Evolutionary conservation across 2,329 filamentous ascomycete species (phyloP).

Genomic region (Capronia americana): DNA sequence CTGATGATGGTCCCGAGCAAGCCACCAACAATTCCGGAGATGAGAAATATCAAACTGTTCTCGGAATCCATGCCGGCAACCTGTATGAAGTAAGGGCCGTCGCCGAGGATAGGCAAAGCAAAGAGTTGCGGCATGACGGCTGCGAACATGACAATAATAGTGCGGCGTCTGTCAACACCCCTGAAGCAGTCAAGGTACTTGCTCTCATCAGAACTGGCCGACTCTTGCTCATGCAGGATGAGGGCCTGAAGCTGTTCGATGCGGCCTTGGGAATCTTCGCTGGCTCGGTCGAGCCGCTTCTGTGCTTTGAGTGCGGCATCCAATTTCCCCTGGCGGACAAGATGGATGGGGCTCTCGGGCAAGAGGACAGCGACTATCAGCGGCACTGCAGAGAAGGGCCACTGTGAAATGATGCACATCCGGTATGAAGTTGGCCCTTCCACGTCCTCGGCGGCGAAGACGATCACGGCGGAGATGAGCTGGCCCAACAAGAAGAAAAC

Average conservation of each 20-base stretch:
- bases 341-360: constrained; percentile 59
- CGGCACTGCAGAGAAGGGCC: constrained; percentile 53
- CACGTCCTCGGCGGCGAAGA: constrained; percentile 43
- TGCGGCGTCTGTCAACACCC: constrained; percentile 42
- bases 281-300: constrained; percentile 55
- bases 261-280: constrained; percentile 45
- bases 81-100: constrained; percentile 51
- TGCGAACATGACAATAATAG: constrained; percentile 48
- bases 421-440: constrained; percentile 39
- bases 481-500: constrained; percentile 58
- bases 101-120: constrained; percentile 54
- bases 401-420: constrained; percentile 47
- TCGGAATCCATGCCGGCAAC: constrained; percentile 43
- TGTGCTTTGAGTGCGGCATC: constrained; percentile 55
- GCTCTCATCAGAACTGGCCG: constrained; percentile 44
- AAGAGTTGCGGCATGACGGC: constrained; percentile 54
- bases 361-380: constrained; percentile 54
- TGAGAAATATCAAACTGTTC: constrained; percentile 52
- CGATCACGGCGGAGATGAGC: constrained; percentile 53
- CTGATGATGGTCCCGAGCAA: constrained; percentile 53
- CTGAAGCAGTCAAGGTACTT: constrained; percentile 45
- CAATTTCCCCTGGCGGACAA: constrained; percentile 52
- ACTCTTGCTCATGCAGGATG: constrained; percentile 57
- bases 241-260: constrained; percentile 48
- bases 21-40: constrained; percentile 54